These are phyloP conservation scores for Solanum piurae DNA, from an alignment of 257 asterid genomes.

Conservation along the genomic window DNA sequence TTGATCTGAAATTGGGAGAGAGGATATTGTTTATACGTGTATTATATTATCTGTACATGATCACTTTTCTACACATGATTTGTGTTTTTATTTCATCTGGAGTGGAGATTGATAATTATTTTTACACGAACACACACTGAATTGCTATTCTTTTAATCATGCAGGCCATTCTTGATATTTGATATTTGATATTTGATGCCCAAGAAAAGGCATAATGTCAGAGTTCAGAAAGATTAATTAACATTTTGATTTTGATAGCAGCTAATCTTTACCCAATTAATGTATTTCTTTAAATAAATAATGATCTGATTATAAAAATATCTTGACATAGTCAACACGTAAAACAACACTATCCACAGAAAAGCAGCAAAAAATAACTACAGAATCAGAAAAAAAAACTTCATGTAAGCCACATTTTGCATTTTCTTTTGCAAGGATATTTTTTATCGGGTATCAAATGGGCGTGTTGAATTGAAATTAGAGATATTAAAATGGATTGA, in stretches of 20 bases:
- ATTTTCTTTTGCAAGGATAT: background rate
- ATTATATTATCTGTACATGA: slow-evolving; percentile 1
- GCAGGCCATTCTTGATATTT: background rate
- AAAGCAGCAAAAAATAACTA: background rate
- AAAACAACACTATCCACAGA: background rate
- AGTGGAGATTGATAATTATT: background rate
- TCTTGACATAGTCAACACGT: background rate
- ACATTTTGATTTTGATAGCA: background rate
- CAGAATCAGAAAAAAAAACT: background rate
- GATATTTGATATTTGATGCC: background rate
- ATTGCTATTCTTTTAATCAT: background rate
- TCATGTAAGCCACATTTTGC: background rate
- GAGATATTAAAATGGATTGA: too few relatives aligned
- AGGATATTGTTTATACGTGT: background rate
- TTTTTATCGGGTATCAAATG: background rate
- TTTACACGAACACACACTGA: background rate
- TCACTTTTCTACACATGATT: background rate
- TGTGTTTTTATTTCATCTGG: background rate
- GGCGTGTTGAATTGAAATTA: too few relatives aligned
- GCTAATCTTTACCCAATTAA: background rate
- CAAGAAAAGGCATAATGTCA: background rate
- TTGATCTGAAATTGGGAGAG: slow-evolving; percentile 3
- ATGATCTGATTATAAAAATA: background rate
- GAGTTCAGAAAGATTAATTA: background rate
- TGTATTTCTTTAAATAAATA: background rate